Percentiles rank a stretch among this genome's conserved stretches.
Evolutionary conservation across 495 filamentous ascomycete genomes (phyloP).

Genomic region (Melanomma pulvis-pyrius): DNA sequence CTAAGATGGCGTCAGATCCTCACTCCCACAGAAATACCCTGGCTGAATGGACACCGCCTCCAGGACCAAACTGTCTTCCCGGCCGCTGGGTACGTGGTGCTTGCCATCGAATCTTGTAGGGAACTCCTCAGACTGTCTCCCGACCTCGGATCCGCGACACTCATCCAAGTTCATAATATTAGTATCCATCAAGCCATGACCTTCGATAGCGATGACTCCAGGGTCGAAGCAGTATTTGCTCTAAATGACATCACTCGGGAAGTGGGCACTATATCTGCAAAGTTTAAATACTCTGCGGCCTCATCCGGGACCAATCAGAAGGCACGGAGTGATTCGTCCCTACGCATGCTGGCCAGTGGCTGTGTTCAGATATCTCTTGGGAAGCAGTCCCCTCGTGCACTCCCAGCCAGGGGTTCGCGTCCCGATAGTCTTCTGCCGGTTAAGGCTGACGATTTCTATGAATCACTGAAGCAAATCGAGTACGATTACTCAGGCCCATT

Average conservation of each 20-base stretch:
- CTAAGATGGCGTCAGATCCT: constrained; percentile 6
- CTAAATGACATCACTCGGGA: background rate
- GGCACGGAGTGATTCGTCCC: background rate
- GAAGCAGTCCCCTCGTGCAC: background rate
- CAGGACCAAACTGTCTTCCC: constrained; percentile 43
- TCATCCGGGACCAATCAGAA: too few relatives aligned
- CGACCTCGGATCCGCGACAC: background rate
- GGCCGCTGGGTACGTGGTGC: constrained; percentile 15
- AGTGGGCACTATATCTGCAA: background rate
- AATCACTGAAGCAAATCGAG: background rate
- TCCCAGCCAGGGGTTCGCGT: background rate
- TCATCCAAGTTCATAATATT: background rate
- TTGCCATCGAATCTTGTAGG: constrained; percentile 19
- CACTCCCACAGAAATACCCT: constrained; percentile 42
- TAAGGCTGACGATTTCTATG: constrained; percentile 7
- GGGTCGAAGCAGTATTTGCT: background rate
- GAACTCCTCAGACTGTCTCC: background rate
- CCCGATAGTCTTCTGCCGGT: background rate
- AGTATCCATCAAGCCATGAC: background rate
- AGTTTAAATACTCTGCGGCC: background rate
- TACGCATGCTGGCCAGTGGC: background rate
- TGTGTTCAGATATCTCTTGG: background rate
- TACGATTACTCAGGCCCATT: constrained; percentile 13
- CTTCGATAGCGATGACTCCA: background rate
- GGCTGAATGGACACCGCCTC: constrained; percentile 49